Evolutionary conservation across 805 yeast species (phyloP), one percentile per base, ranked within the genome.

Genomic region (Kazachstania africana): DNA sequence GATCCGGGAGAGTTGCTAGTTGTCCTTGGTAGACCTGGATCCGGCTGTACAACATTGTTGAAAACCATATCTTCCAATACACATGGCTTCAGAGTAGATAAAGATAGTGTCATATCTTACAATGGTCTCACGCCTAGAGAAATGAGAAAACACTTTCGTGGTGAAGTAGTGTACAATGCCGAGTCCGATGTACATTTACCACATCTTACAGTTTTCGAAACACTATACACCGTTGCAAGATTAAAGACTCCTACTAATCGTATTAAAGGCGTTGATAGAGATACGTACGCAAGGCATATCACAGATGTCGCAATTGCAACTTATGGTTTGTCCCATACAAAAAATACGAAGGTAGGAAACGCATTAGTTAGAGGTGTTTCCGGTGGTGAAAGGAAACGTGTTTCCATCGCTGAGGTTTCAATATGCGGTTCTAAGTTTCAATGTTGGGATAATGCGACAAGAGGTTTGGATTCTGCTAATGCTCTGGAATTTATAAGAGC

Each of bases 321-420:
- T 23, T 75, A 70, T 45, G 83, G 81, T 36, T 59, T 77, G 25
- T 56, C 66, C 8, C 81, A 73, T 50, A 71, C 81, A 5, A 61
- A 62, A 37, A 59, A 70, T 49, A 72, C 79, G n/a, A 69, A 67
- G 39, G 79, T 73, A 22, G 79, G 79, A 36, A 66, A 65, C 47
- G 79, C 72, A 38, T 59, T 66, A 25, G 66, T 77, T 18, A 66
- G 82, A 50, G 81, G 84, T 60, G 81, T 78, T 26, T 75, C 88
- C 31, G 88, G 93, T 48, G 91, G 91, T 64, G 91, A 81, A 59
- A 63, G 93, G 42, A 79, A 80, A 57, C 71, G 93, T 61, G 88
- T 81, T 3, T 77, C 88, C 9, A 75, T 81, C 45, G 83, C 85
- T 8, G 94, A 81, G 56, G 80, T 80, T 2, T 59, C 78, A 28